These are phyloP conservation scores for Gossypium gossypioides DNA, from an alignment of 441 rosid genomes.

Conservation along the genomic window DNA sequence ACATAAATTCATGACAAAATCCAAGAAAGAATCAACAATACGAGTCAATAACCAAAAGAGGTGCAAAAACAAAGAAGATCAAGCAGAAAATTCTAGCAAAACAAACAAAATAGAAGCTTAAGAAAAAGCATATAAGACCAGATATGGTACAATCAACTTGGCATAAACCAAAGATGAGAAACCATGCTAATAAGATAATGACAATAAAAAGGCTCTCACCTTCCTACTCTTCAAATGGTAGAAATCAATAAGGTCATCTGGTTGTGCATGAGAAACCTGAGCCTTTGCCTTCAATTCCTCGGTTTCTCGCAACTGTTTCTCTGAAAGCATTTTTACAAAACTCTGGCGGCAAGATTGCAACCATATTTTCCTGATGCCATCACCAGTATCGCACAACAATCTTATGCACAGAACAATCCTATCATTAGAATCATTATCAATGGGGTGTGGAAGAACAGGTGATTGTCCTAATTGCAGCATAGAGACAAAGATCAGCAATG, in stretches of 20 bases:
- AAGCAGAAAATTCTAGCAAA: neutral
- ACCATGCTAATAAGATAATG: neutral
- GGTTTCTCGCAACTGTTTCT: conserved; percentile 68
- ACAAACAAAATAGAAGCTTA: neutral
- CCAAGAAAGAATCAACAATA: neutral
- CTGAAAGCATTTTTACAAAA: conserved; percentile 83
- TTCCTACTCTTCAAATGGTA: conserved; percentile 89
- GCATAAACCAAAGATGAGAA: neutral
- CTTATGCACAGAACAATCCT: conserved; percentile 69
- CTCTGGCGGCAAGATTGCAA: conserved; percentile 72
- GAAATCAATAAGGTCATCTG: conserved; percentile 84
- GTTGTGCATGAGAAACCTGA: conserved; percentile 73
- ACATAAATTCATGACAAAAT: neutral
- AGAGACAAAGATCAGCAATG: conserved; percentile 64
- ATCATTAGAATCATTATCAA: conserved; percentile 74
- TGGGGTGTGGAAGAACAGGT: conserved; percentile 60
- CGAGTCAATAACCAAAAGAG: neutral
- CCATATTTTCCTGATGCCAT: conserved; percentile 74
- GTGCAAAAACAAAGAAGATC: neutral
- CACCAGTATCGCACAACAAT: conserved; percentile 59
- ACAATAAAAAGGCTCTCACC: conserved; percentile 27
- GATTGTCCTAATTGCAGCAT: conserved; percentile 87
- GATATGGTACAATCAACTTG: neutral
- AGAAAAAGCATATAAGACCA: neutral
- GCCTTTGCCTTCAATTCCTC: conserved; percentile 86